Conservation (phyloP, 2,329 filamentous ascomycete genomes). For the Aspergillus clavatus region DNA sequence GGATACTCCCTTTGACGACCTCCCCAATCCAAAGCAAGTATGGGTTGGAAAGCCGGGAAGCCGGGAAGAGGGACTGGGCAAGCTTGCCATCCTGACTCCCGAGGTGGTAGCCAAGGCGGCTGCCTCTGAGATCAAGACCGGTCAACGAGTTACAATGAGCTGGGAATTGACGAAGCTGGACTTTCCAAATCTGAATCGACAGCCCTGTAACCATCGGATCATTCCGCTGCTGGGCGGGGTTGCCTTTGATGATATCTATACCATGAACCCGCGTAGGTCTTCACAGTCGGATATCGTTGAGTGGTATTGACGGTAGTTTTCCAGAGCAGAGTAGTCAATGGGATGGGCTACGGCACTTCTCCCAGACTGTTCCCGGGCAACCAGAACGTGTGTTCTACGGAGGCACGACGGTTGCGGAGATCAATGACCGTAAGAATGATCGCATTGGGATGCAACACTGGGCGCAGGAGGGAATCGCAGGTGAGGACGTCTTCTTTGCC, state of each 20-base stretch:
- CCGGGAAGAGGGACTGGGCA: slow-evolving; percentile 50
- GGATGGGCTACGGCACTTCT: slow-evolving; percentile 51
- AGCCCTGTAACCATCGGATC: slow-evolving; percentile 49
- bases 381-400: slow-evolving; percentile 46
- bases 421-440: slow-evolving; percentile 40
- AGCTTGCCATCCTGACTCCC: slow-evolving; percentile 49
- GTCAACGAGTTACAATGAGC: slow-evolving; percentile 48
- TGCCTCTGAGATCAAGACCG: slow-evolving; percentile 48
- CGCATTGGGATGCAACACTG: slow-evolving; percentile 48
- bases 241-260: slow-evolving; percentile 49
- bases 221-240: slow-evolving; percentile 45
- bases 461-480: slow-evolving; percentile 46
- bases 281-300: background rate
- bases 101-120: slow-evolving; percentile 49
- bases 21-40: slow-evolving; percentile 47
- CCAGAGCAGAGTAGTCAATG: slow-evolving; percentile 48
- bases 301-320: background rate
- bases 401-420: slow-evolving; percentile 45
- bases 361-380: slow-evolving; percentile 36
- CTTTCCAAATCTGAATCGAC: slow-evolving; percentile 50
- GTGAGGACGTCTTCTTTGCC: slow-evolving; percentile 15
- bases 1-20: slow-evolving; percentile 40
- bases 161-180: slow-evolving; percentile 56
- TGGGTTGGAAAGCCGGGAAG: slow-evolving; percentile 46
- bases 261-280: slow-evolving; percentile 45